A percentile compares a stretch with the other conserved stretches of the same genome.
phyloP scores from a whole-genome alignment of 352 stramenopile species.

The Pythium coloratum region DNA sequence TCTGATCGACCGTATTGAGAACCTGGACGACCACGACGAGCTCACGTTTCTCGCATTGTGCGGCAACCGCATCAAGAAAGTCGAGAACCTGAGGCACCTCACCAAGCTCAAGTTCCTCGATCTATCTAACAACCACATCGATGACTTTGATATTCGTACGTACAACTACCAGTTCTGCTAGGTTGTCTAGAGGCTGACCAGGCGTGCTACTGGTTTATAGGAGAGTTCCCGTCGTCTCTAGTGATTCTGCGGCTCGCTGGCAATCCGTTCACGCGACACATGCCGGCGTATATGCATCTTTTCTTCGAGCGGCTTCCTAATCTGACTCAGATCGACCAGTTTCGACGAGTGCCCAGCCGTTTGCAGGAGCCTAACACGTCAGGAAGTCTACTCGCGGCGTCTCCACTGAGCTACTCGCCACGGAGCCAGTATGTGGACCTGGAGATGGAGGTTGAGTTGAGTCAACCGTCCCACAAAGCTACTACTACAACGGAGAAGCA shows the following conservation, averaged over 20 bases:
- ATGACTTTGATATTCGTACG: constrained; percentile 60
- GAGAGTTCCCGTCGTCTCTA: constrained; percentile 58
- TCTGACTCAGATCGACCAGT: constrained; percentile 57
- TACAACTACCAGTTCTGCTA: neutral
- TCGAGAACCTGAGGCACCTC: constrained; percentile 60
- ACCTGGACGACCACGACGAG: constrained; percentile 53
- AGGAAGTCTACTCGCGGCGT: constrained; percentile 12
- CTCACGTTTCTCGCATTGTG: constrained; percentile 65
- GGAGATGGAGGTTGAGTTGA: constrained; percentile 38
- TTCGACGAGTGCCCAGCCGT: constrained; percentile 30
- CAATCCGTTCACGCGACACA: constrained; percentile 60
- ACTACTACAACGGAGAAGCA: neutral
- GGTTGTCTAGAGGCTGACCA: neutral
- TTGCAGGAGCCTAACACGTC: neutral
- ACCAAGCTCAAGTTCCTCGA: constrained; percentile 78
- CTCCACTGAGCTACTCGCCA: constrained; percentile 24
- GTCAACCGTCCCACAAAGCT: constrained; percentile 9
- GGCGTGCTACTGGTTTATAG: constrained; percentile 7
- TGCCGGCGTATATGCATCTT: constrained; percentile 52
- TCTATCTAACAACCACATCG: constrained; percentile 73
- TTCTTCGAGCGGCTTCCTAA: constrained; percentile 68
- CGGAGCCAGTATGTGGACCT: constrained; percentile 38
- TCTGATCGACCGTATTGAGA: constrained; percentile 59
- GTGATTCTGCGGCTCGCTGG: constrained; percentile 48
- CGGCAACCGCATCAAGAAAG: constrained; percentile 61